A percentile compares a stretch with the other conserved stretches of the same genome.
Evolutionary conservation across 1,284 basidiomycete genomes (phyloP).

Genomic region (Stereum hirsutum): DNA sequence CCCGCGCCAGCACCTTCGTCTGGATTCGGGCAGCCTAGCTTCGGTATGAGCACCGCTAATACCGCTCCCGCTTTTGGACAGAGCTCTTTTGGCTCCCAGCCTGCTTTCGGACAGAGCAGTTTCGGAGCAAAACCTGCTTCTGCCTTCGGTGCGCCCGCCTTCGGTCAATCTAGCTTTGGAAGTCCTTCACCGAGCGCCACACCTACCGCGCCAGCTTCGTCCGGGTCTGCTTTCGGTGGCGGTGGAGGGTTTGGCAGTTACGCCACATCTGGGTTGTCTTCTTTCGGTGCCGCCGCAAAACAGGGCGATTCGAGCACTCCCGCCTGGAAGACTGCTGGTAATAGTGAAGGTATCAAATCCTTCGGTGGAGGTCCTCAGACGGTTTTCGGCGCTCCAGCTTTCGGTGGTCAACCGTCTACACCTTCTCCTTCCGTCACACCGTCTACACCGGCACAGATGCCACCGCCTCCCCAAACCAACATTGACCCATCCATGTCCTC

Average conservation of each 20-base stretch:
- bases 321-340: conserved; percentile 13
- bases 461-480: not conserved
- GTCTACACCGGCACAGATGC: not conserved
- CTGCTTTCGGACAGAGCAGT: conserved; percentile 10
- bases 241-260: conserved; percentile 20
- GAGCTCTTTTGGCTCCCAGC: conserved; percentile 15
- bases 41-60: conserved; percentile 12
- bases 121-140: too few species aligned
- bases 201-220: conserved; percentile 7
- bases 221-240: conserved; percentile 11
- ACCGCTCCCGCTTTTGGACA: conserved; percentile 16
- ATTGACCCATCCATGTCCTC: not conserved
- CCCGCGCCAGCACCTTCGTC: conserved; percentile 3
- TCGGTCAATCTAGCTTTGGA: conserved; percentile 23
- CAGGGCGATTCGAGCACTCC: conserved; percentile 13
- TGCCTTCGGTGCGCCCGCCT: conserved; percentile 18
- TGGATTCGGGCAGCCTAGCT: conserved; percentile 24
- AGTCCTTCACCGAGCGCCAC: conserved; percentile 11
- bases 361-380: conserved; percentile 10
- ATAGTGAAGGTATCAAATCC: conserved; percentile 2
- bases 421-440: conserved; percentile 3
- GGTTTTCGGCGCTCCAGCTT: not conserved
- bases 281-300: conserved; percentile 17
- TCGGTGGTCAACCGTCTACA: conserved; percentile 4
- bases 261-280: conserved; percentile 18